A percentile compares a stretch with the other conserved stretches of the same genome.
Conservation (phyloP, 148 eudicot species). For the Dianthus caryophyllus region DNA sequence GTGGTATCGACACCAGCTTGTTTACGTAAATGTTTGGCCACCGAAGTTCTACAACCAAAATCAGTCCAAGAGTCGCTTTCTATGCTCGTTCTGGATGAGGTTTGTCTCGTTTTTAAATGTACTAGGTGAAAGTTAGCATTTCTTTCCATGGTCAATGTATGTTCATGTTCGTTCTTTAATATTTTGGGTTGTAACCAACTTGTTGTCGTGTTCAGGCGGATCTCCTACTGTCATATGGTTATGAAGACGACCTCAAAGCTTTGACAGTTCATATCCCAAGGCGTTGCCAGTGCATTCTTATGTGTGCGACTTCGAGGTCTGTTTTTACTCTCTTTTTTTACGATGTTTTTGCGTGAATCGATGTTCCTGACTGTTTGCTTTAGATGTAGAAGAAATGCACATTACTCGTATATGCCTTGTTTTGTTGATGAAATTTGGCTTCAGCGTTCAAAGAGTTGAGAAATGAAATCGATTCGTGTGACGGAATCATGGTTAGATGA, state of each 20-base stretch:
- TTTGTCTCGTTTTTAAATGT: slow-evolving; percentile 22
- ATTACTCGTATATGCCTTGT: background rate
- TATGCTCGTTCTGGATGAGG: slow-evolving; percentile 88
- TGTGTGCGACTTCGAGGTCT: slow-evolving; percentile 97
- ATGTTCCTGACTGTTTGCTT: background rate
- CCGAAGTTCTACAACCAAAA: slow-evolving; percentile 50
- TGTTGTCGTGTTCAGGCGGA: slow-evolving; percentile 65
- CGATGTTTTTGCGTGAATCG: too few relatives aligned
- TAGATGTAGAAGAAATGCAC: background rate
- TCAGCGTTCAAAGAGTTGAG: background rate
- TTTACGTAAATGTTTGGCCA: slow-evolving; percentile 56
- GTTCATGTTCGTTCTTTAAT: background rate
- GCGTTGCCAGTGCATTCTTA: slow-evolving; percentile 88
- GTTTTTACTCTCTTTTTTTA: slow-evolving; percentile 2
- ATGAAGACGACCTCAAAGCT: slow-evolving; percentile 78
- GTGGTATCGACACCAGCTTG: slow-evolving; percentile 86
- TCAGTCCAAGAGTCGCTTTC: slow-evolving; percentile 81
- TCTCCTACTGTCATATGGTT: slow-evolving; percentile 89
- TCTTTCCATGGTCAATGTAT: background rate
- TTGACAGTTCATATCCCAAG: slow-evolving; percentile 69
- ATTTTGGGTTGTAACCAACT: background rate
- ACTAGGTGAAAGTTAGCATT: background rate
- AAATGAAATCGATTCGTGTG: background rate
- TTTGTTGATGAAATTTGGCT: background rate
- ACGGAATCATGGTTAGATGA: background rate